phyloP scores from a whole-genome alignment of 768 basidiomycete species.

The Lentinus tigrinus region DNA sequence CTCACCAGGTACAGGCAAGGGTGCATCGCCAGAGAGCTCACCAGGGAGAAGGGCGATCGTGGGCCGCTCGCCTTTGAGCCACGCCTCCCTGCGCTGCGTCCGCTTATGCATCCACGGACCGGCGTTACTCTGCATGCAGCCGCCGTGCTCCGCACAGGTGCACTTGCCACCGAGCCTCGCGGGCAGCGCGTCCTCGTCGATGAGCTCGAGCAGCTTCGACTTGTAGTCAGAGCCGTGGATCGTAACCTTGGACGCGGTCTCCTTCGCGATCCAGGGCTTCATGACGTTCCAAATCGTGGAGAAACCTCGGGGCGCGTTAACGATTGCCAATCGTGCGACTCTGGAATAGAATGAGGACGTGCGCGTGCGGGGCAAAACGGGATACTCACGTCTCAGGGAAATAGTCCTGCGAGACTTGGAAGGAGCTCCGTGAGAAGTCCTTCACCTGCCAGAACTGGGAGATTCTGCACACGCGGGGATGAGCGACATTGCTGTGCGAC shows the following conservation, averaged over 20 bases:
- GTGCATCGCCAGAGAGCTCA: conserved; percentile 13
- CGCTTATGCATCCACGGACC: conserved; percentile 71
- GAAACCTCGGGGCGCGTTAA: conserved; percentile 74
- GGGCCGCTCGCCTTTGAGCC: conserved; percentile 30
- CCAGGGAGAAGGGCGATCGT: conserved; percentile 12
- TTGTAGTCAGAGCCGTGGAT: conserved; percentile 64
- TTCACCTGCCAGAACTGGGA: conserved; percentile 78
- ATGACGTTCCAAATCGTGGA: conserved; percentile 69
- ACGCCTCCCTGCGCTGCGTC: conserved; percentile 25
- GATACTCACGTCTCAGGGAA: conserved; percentile 70
- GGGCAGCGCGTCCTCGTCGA: conserved; percentile 67
- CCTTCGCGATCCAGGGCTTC: conserved; percentile 72
- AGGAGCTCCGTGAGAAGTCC: conserved; percentile 54
- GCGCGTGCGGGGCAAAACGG: neutral
- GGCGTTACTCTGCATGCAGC: conserved; percentile 60
- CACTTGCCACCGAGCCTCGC: conserved; percentile 62
- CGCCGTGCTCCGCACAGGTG: conserved; percentile 51
- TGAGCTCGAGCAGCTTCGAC: conserved; percentile 51
- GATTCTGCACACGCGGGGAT: conserved; percentile 37
- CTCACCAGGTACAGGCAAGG: neutral
- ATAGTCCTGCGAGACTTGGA: conserved; percentile 78
- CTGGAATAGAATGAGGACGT: conserved; percentile 31
- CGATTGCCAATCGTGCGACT: conserved; percentile 69
- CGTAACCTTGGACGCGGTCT: conserved; percentile 66
- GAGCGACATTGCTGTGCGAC: too few relatives aligned